Conservation (phyloP, 2,329 filamentous ascomycete species). For the Calonectria hongkongensis region DNA sequence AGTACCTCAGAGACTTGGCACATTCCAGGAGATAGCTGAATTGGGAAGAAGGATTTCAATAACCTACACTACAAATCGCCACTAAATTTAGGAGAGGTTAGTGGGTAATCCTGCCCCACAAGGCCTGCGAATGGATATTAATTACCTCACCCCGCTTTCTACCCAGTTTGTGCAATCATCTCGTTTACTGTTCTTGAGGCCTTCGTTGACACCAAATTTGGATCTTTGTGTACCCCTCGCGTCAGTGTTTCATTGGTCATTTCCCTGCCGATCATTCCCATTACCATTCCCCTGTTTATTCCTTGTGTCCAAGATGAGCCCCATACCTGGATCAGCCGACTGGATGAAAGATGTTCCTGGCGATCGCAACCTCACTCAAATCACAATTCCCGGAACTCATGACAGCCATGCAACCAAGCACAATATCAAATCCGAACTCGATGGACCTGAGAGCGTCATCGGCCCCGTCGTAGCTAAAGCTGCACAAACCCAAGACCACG, state of each 20-base stretch:
- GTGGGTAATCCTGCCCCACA: too few relatives aligned
- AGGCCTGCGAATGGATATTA: too few relatives aligned
- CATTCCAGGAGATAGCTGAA: too few relatives aligned
- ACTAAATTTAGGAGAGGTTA: too few relatives aligned
- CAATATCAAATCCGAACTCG: constrained; percentile 16
- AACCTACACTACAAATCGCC: too few relatives aligned
- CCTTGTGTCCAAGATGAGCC: constrained; percentile 18
- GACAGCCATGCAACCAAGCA: constrained; percentile 27
- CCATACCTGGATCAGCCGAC: constrained; percentile 4
- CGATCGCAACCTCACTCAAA: constrained; percentile 19
- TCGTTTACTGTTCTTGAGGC: not conserved
- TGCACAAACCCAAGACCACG: constrained; percentile 11
- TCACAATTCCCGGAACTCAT: constrained; percentile 28
- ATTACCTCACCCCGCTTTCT: constrained; percentile 10
- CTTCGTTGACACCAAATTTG: not conserved
- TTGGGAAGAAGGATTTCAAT: too few relatives aligned
- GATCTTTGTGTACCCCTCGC: not conserved
- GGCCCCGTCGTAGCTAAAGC: constrained; percentile 10
- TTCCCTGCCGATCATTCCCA: not conserved
- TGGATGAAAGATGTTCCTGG: constrained; percentile 30
- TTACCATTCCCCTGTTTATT: not conserved
- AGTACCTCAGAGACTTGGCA: too few relatives aligned
- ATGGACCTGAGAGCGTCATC: not conserved
- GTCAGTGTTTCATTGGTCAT: not conserved
- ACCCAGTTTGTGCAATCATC: not conserved